Evolutionary conservation across 2,329 filamentous ascomycete species (phyloP).

Genomic region (Bipolaris zeicola): DNA sequence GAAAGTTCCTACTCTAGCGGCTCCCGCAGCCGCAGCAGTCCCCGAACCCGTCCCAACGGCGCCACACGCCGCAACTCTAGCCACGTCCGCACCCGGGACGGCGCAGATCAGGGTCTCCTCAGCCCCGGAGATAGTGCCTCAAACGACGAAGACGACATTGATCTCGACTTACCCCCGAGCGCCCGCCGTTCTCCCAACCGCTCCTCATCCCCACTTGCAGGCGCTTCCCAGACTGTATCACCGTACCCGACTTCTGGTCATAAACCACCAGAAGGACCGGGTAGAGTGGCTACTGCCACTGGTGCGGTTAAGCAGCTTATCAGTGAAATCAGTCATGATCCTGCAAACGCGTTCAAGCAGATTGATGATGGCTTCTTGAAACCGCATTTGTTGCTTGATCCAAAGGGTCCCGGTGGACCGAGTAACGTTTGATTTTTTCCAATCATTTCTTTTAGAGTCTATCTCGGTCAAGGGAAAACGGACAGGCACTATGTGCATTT

Average conservation of each 20-base stretch:
- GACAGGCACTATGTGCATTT: not conserved
- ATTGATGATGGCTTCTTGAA: constrained; percentile 97
- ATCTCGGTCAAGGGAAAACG: not conserved
- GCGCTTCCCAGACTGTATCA: constrained; percentile 13
- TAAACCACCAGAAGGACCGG: constrained; percentile 28
- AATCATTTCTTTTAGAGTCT: not conserved
- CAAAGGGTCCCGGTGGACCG: constrained; percentile 42
- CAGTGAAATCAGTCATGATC: constrained; percentile 78
- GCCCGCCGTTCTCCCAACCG: constrained; percentile 55
- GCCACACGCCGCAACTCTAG: constrained; percentile 60
- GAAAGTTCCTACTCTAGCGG: constrained; percentile 64
- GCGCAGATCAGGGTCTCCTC: constrained; percentile 62
- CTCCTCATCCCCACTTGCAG: constrained; percentile 36
- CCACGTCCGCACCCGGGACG: constrained; percentile 54
- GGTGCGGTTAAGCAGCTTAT: constrained; percentile 82
- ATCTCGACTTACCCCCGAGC: constrained; percentile 66
- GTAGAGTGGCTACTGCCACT: constrained; percentile 66
- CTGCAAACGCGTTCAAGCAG: constrained; percentile 86
- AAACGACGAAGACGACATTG: constrained; percentile 59
- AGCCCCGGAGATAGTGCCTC: constrained; percentile 54
- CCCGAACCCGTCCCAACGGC: constrained; percentile 48
- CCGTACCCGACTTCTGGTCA: constrained; percentile 51
- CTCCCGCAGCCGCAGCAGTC: constrained; percentile 58
- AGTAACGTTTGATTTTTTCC: constrained; percentile 39
- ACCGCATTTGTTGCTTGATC: constrained; percentile 84